phyloP scores from a whole-genome alignment of 495 filamentous ascomycete species.

The Neurospora tetrasperma region DNA sequence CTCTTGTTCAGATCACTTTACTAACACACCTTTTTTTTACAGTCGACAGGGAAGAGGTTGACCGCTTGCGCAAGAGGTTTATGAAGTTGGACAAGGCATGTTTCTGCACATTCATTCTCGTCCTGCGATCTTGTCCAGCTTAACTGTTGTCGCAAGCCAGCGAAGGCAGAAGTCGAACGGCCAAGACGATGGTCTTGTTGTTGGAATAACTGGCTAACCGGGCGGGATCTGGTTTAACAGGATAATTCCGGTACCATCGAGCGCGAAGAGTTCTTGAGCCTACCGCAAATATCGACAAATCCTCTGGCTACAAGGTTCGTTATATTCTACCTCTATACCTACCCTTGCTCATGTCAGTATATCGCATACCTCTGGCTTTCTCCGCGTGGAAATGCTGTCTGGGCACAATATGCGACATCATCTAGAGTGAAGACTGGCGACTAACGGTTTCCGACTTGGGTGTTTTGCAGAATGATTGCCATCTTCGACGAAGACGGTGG shows the following conservation, averaged over 20 bases:
- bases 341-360: background rate
- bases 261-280: slow-evolving; percentile 93
- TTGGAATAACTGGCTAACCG: background rate
- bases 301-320: slow-evolving; percentile 82
- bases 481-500: slow-evolving; percentile 99
- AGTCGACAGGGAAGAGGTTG: slow-evolving; percentile 97
- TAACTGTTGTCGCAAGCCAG: background rate
- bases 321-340: background rate
- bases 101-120: background rate
- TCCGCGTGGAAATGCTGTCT: background rate
- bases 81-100: slow-evolving; percentile 97
- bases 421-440: background rate
- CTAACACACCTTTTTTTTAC: slow-evolving; percentile 4
- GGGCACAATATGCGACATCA: background rate
- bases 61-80: slow-evolving; percentile 88
- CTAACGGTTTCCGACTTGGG: background rate
- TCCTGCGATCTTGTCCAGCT: background rate
- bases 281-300: slow-evolving; percentile 96
- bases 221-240: slow-evolving; percentile 32
- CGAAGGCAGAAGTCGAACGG: background rate
- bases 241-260: slow-evolving; percentile 97
- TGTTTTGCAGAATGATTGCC: slow-evolving; percentile 73
- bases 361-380: background rate
- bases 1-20: background rate
- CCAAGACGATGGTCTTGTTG: background rate